Evolutionary conservation across 2,329 filamentous ascomycete species (phyloP).

Genomic region (Aspergillus texensis): DNA sequence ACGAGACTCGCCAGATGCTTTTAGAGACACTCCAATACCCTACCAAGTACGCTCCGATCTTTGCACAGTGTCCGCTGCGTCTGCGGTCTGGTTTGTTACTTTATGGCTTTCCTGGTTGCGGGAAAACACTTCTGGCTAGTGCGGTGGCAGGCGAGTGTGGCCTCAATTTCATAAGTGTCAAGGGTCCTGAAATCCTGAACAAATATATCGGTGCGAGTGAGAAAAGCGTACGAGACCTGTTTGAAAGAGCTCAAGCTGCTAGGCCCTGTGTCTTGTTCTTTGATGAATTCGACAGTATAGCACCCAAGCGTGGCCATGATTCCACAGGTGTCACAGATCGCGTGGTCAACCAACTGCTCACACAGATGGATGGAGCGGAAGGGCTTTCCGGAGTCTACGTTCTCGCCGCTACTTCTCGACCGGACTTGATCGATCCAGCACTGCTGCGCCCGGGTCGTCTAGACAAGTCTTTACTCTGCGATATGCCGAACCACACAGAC

Average conservation of each 20-base stretch:
- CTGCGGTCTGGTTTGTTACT: slow-evolving; percentile 88
- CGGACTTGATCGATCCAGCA: slow-evolving; percentile 93
- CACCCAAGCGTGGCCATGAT: slow-evolving; percentile 94
- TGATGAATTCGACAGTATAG: slow-evolving; percentile 97
- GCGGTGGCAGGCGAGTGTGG: slow-evolving; percentile 98
- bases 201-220: slow-evolving; percentile 99
- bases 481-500: slow-evolving; percentile 79
- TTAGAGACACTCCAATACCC: slow-evolving; percentile 96
- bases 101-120: slow-evolving; percentile 94
- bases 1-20: slow-evolving; percentile 83
- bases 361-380: slow-evolving; percentile 98
- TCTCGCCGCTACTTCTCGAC: slow-evolving; percentile 87
- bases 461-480: slow-evolving; percentile 91
- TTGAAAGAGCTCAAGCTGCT: slow-evolving; percentile 85
- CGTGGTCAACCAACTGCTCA: slow-evolving; percentile 96
- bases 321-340: slow-evolving; percentile 97
- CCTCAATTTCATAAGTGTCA: slow-evolving; percentile 97
- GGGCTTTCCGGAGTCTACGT: slow-evolving; percentile 95
- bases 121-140: slow-evolving; percentile 92
- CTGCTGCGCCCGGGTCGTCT: slow-evolving; percentile 86
- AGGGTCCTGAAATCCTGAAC: slow-evolving; percentile 96
- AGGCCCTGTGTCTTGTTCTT: slow-evolving; percentile 96
- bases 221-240: slow-evolving; percentile 92
- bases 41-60: slow-evolving; percentile 96
- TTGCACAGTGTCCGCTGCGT: slow-evolving; percentile 92